phyloP scores from a whole-genome alignment of 345 rosid genomes.

The Lepidium aucheri region DNA sequence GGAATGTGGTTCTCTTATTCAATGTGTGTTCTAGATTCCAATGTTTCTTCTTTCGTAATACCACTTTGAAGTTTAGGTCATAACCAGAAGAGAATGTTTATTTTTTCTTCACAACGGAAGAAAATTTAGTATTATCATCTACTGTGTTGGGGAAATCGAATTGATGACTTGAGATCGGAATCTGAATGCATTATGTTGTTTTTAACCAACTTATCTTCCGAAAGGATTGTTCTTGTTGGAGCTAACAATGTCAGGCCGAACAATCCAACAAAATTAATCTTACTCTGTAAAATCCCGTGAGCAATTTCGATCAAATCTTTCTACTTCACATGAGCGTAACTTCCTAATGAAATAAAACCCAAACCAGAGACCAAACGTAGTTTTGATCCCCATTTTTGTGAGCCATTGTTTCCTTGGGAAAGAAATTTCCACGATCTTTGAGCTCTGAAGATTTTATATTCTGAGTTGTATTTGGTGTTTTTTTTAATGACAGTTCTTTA shows the following conservation, averaged over 20 bases:
- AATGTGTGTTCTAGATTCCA: not conserved
- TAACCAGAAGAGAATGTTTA: too few relatives aligned
- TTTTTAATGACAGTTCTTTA: not conserved
- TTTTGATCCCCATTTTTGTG: too few relatives aligned
- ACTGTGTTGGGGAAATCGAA: not conserved
- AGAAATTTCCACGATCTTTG: not conserved
- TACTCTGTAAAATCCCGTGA: slow-evolving; percentile 40
- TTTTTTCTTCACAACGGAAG: not conserved
- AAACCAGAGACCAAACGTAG: too few relatives aligned
- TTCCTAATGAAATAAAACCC: slow-evolving; percentile 49
- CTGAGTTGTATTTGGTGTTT: not conserved
- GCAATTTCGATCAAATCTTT: slow-evolving; percentile 54
- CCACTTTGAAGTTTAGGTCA: not conserved
- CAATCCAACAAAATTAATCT: slow-evolving; percentile 73
- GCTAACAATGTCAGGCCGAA: slow-evolving; percentile 68
- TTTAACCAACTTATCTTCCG: not conserved
- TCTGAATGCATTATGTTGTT: not conserved
- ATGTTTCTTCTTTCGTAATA: not conserved
- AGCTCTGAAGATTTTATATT: not conserved
- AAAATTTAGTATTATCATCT: not conserved
- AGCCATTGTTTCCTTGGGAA: too few relatives aligned
- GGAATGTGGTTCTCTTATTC: slow-evolving; percentile 3
- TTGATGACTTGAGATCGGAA: not conserved
- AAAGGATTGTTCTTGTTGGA: slow-evolving; percentile 45
- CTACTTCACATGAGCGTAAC: slow-evolving; percentile 55